A percentile compares a stretch with the other conserved stretches of the same genome.
Evolutionary conservation across 306 rosid genomes (phyloP).

Genomic region (Canavalia ensiformis): DNA sequence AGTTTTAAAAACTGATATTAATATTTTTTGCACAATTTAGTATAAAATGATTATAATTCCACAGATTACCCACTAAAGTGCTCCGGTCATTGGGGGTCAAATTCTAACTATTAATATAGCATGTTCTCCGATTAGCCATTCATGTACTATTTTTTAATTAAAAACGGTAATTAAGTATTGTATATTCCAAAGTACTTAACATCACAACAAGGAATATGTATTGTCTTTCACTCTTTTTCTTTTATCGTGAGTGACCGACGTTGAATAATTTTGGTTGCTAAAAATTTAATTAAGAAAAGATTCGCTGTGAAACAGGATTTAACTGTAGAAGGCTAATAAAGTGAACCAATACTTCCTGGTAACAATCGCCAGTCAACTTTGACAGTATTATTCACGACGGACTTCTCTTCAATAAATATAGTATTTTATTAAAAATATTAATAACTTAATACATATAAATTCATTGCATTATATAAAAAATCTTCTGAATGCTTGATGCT

Average conservation of each 20-base stretch:
- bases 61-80: neutral
- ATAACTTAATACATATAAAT: neutral
- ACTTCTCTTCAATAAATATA: too few species aligned
- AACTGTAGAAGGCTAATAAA: too few species aligned
- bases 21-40: too few species aligned
- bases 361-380: neutral
- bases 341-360: too few species aligned
- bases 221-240: neutral
- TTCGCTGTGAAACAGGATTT: too few species aligned
- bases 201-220: neutral
- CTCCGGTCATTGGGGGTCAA: neutral
- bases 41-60: neutral
- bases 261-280: too few species aligned
- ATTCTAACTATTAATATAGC: neutral
- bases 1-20: too few species aligned
- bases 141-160: neutral
- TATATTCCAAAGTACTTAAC: neutral
- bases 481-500: too few species aligned
- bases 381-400: neutral
- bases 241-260: too few species aligned
- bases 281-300: too few species aligned
- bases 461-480: too few species aligned
- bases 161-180: neutral
- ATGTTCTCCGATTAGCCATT: neutral
- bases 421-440: too few species aligned